These are phyloP conservation scores for Cadophora malorum DNA, from an alignment of 2,329 filamentous ascomycete species.

Conservation along the genomic window DNA sequence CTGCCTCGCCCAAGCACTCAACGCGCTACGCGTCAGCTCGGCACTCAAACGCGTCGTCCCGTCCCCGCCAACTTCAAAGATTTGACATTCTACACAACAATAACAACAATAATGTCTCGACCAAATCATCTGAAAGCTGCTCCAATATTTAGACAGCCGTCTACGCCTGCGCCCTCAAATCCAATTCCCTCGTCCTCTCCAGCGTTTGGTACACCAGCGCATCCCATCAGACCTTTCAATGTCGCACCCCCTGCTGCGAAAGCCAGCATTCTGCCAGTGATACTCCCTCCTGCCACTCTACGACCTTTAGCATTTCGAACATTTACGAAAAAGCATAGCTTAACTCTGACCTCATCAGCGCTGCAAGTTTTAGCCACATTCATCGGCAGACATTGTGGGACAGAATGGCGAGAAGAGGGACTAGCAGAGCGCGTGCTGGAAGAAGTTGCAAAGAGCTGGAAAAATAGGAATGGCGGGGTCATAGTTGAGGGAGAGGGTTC, in stretches of 20 bases:
- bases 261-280: conserved; percentile 76
- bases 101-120: conserved; percentile 39
- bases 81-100: conserved; percentile 6
- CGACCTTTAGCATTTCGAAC: conserved; percentile 92
- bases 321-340: conserved; percentile 96
- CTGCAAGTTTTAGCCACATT: conserved; percentile 86
- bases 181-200: conserved; percentile 87
- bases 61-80: conserved; percentile 9
- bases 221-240: conserved; percentile 72
- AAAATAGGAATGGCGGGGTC: conserved; percentile 83
- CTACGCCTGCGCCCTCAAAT: conserved; percentile 49
- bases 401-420: conserved; percentile 95
- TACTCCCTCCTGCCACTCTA: conserved; percentile 85
- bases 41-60: conserved; percentile 29
- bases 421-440: conserved; percentile 91
- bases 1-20: conserved; percentile 21
- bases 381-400: conserved; percentile 91
- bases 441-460: conserved; percentile 91
- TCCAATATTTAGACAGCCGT: conserved; percentile 40
- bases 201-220: conserved; percentile 84
- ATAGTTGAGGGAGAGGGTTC: conserved; percentile 85
- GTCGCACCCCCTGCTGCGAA: conserved; percentile 35
- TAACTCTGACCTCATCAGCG: conserved; percentile 88
- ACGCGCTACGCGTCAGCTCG: neutral
- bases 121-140: conserved; percentile 37